Base-by-base conservation (phyloP, 2,329 filamentous ascomycete genomes). In the Colletotrichum graminicola region DNA sequence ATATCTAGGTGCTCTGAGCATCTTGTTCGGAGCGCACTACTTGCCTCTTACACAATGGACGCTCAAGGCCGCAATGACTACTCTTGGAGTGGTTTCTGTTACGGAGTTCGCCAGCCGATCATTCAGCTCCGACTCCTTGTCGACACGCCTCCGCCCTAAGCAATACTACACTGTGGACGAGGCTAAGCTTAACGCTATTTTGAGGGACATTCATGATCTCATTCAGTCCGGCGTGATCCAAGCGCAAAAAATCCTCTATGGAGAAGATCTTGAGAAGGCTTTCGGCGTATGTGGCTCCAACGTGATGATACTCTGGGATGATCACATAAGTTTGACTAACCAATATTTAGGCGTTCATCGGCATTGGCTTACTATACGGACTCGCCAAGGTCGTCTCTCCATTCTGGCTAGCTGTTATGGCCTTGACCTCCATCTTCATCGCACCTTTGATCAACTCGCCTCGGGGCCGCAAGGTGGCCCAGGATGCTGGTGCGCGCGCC, bases 141-240 rank as follows among this genome's bases (percentile, higher is more conserved):
- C 66, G 36, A 51, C 59, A 2, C 63, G 63, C 5, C 57, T 67
- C 12, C 63, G 68, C 8, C 68, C 68, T 2, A 45, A n/a, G 12
- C 2, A 55, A 5, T 71, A 67, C 34, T 32, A 11, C 12, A 67
- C 39, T 5, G 16, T 71, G 1, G 41, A 59, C 11, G 68, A 71
- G 11, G 36, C 51, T 16, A 63, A 52, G 1, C 68, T 71, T 18
- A 71, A 71, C 29, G 64, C 52, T 16, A 59, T 49, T 4, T 18
- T 71, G 26, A 67, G 47, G 26, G 68, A 71, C 36, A 18, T 71
- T 1, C 68, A 71, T 16, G 68, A 71, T 21, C 52, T 71, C 2
- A 29, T 67, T n/a, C 68, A 71, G 45, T 61, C 62, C 16, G 32
- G 41, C 12, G 51, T 52, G 2, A 43, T 71, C 3, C 43, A 67